Evolutionary conservation across 208 protist species (phyloP).

Genomic region (Acanthamoeba castellanii): DNA sequence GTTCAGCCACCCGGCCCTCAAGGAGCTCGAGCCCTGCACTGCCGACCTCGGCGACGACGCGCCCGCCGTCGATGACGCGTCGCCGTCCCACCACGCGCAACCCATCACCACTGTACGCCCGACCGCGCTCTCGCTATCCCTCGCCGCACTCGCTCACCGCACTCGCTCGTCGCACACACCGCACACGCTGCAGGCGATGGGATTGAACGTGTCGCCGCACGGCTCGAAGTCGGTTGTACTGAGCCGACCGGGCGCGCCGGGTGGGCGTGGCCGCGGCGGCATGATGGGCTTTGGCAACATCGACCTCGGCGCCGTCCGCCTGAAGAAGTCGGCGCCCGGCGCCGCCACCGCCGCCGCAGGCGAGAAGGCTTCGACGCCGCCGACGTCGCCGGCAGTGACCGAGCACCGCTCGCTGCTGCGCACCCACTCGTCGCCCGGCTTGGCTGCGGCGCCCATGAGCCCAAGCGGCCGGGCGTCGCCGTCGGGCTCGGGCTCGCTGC

Average conservation of each 20-base stretch:
- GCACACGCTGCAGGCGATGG: background rate
- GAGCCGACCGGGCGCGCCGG: background rate
- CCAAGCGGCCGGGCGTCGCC: background rate
- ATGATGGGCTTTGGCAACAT: constrained; percentile 64
- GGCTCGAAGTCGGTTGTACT: constrained; percentile 7
- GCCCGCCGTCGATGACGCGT: background rate
- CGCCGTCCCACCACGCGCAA: background rate
- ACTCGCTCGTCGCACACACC: too few relatives aligned
- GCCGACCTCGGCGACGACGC: background rate
- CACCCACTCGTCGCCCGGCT: background rate
- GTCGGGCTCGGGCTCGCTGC: background rate
- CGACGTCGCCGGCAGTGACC: background rate
- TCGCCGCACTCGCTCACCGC: background rate
- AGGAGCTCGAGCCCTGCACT: constrained; percentile 49
- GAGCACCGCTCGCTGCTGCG: constrained; percentile 9
- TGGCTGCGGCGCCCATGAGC: background rate
- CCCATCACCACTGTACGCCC: too few relatives aligned
- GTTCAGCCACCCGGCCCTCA: constrained; percentile 32
- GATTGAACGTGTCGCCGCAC: constrained; percentile 29
- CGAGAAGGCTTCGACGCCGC: background rate
- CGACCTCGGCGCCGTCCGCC: constrained; percentile 47
- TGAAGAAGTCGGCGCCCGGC: constrained; percentile 9
- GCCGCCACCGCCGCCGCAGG: background rate
- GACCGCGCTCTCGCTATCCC: background rate
- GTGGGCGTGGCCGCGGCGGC: background rate